Percentiles rank a stretch among this genome's conserved stretches.
Evolutionary conservation across 2,329 filamentous ascomycete species (phyloP).

Genomic region (Curvularia spicifera): DNA sequence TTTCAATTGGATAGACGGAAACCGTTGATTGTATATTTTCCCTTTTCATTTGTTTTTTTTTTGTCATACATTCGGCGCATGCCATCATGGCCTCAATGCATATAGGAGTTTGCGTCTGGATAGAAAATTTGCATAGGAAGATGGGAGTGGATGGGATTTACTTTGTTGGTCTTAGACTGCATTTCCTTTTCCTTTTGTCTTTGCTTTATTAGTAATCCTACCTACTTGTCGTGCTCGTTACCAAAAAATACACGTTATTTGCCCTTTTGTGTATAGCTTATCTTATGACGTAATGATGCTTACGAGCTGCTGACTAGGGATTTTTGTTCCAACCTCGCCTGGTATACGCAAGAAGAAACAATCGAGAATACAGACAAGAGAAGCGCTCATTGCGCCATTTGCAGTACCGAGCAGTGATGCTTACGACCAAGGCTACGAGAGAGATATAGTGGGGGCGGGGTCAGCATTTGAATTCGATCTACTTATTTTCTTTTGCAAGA

Average conservation of each 20-base stretch:
- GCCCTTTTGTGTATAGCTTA: background rate
- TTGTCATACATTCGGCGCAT: background rate
- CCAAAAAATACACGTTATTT: background rate
- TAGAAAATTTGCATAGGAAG: background rate
- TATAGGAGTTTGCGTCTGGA: conserved; percentile 7
- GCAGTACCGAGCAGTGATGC: background rate
- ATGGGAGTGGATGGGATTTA: background rate
- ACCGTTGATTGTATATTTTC: conserved; percentile 9
- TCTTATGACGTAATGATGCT: background rate
- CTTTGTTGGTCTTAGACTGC: background rate
- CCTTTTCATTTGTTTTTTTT: background rate
- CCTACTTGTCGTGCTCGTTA: background rate
- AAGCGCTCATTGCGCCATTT: background rate
- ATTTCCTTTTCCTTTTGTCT: background rate
- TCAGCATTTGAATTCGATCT: background rate
- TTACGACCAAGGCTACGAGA: background rate
- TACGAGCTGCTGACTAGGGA: background rate
- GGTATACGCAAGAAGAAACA: background rate
- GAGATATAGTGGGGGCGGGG: no score
- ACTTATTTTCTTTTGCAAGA: background rate
- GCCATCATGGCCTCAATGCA: background rate
- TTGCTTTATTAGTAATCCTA: background rate
- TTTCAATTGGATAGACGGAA: background rate
- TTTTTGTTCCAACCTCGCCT: background rate
- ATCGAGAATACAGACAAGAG: background rate